A percentile compares a stretch with the other conserved stretches of the same genome.
phyloP scores from a whole-genome alignment of 2,329 filamentous ascomycete genomes.

The Orbilia ellipsospora region DNA sequence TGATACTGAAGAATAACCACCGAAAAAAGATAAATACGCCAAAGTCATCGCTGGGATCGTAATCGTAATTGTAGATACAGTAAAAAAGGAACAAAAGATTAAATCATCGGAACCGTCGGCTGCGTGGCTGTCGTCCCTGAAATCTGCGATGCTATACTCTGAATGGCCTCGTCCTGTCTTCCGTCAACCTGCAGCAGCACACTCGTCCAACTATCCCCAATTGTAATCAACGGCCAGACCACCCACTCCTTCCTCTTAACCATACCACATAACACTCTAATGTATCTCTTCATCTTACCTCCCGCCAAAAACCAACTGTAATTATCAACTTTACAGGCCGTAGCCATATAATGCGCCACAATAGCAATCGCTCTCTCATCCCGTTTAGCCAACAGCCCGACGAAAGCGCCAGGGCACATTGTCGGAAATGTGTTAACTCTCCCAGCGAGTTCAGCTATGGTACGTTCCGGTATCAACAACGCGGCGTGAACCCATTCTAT shows the following conservation, averaged over 20 bases:
- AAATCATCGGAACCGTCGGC: neutral
- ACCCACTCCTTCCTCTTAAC: constrained; percentile 51
- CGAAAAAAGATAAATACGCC: neutral
- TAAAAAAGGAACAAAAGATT: neutral
- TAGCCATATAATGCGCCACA: constrained; percentile 51
- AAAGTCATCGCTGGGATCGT: neutral
- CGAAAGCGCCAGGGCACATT: constrained; percentile 48
- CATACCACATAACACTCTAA: constrained; percentile 50
- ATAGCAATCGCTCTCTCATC: constrained; percentile 52
- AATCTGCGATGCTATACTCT: constrained; percentile 36
- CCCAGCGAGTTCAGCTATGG: constrained; percentile 30
- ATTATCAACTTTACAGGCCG: constrained; percentile 52
- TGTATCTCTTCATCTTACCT: constrained; percentile 52
- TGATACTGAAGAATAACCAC: neutral
- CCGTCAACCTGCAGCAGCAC: constrained; percentile 50
- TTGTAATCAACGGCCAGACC: constrained; percentile 53
- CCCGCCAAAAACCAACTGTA: constrained; percentile 53
- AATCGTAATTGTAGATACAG: neutral
- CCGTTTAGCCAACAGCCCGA: constrained; percentile 27
- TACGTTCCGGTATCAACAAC: constrained; percentile 21
- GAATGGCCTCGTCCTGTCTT: constrained; percentile 27
- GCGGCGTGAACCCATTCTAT: constrained; percentile 55
- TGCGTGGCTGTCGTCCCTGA: neutral
- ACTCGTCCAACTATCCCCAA: constrained; percentile 54
- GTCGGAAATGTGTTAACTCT: constrained; percentile 51